Base-by-base conservation (phyloP, 257 asterid genomes). In the Gardenia jasminoides region DNA sequence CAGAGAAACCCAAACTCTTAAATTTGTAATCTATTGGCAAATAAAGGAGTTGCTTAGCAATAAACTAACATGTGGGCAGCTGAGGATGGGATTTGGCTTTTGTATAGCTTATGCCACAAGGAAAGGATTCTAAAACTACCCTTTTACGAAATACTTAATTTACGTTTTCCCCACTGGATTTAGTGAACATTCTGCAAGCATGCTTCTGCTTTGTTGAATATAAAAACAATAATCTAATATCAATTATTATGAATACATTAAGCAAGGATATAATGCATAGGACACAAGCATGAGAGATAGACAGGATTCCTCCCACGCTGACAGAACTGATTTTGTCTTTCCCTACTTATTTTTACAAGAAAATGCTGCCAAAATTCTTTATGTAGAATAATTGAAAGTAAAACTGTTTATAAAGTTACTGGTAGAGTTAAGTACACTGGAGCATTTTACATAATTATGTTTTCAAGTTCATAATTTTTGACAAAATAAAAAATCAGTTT, bases 291-390 rank as follows among this genome's bases (percentile, higher is more conserved):
- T 22, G 24, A 19, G 4, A 8, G 68, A 62, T 26, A 68, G 73
- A 68, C 52, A 7, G 58, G 36, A 70, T 70, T 44, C 74, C 74
- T 41, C 28, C 58, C 74, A 70, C 74, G 58, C 43, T 70, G 36
- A 24, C 74, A 43, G 56, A 70, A 22, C 58, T 3, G 48, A 12
- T n/a, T 19, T 70, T 70, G 58, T 41, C 73, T 22, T 68, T 39
- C 73, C n/a, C 22, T 19, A 39, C 73, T 7, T 41, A 41, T 68
- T 68, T 68, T n/a, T 1, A 19, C 17, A 68, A 39, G 52, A 39
- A 68, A 68, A 19, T 20, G 52, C 19, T 39, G 28, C 52, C 0
- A 68, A 39, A 39, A 68, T 33, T 68, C 73, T 47, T 41, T 41
- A 12, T 3, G n/a, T 41, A 20, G 2, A 7, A 41, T 39, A 7